Evolutionary conservation across 768 basidiomycete genomes (phyloP).

Genomic region (Lactifluus volemus): DNA sequence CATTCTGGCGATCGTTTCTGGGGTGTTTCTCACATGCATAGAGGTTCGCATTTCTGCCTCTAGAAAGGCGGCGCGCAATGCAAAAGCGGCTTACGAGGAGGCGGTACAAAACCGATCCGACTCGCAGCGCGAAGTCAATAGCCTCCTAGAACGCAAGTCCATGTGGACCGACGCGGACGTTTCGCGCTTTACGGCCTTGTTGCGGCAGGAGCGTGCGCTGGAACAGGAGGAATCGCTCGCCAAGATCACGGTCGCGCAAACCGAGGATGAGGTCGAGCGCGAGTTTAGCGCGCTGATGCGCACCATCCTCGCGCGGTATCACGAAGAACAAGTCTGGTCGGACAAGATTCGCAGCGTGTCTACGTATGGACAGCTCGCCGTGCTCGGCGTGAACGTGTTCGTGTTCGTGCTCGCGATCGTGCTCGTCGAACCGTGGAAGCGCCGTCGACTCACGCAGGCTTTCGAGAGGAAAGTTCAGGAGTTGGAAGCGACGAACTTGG

Average conservation of each 20-base stretch:
- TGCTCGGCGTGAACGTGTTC: conserved; percentile 76
- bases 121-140: conserved; percentile 93
- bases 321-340: conserved; percentile 98
- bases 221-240: conserved; percentile 71
- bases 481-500: conserved; percentile 36
- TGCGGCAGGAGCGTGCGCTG: conserved; percentile 81
- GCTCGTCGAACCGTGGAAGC: conserved; percentile 95
- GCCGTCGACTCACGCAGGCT: conserved; percentile 74
- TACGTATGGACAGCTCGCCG: conserved; percentile 86
- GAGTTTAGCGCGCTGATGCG: conserved; percentile 86
- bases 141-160: conserved; percentile 88
- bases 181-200: conserved; percentile 76
- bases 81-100: conserved; percentile 68
- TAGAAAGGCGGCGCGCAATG: conserved; percentile 55
- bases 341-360: conserved; percentile 96
- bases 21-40: conserved; percentile 27
- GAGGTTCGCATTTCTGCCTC: conserved; percentile 66
- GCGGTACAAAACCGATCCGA: conserved; percentile 75
- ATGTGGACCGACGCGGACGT: conserved; percentile 91
- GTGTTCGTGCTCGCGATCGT: conserved; percentile 88
- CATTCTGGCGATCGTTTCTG: background rate
- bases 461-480: conserved; percentile 76
- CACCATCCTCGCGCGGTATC: conserved; percentile 83
- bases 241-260: conserved; percentile 55
- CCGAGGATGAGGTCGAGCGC: conserved; percentile 75